Evolutionary conservation across 2,329 filamentous ascomycete species (phyloP).

Genomic region (Aspergillus tamarii): DNA sequence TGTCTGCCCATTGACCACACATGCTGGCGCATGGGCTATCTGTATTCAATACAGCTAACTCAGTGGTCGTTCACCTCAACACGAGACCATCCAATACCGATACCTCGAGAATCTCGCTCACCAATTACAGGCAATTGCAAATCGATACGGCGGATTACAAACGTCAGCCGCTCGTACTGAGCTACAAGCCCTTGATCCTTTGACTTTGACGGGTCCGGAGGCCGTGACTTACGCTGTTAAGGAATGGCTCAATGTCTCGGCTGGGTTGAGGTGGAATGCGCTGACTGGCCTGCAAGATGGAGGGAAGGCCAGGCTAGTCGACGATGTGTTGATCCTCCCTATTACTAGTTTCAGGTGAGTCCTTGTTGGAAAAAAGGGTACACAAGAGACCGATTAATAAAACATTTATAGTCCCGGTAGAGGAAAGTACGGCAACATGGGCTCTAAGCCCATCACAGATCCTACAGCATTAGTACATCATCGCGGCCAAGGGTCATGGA

Average conservation of each 20-base stretch:
- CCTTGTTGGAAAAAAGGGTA: background rate
- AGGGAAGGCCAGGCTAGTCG: constrained; percentile 33
- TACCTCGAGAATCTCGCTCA: constrained; percentile 29
- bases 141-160: background rate
- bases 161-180: background rate
- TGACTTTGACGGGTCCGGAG: constrained; percentile 35
- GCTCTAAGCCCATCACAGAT: constrained; percentile 34
- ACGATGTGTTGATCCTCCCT: constrained; percentile 37
- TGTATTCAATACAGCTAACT: constrained; percentile 36
- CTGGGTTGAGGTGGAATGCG: constrained; percentile 35
- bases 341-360: constrained; percentile 40
- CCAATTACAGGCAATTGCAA: constrained; percentile 1
- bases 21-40: constrained; percentile 42
- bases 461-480: constrained; percentile 33
- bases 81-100: constrained; percentile 30
- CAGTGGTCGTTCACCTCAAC: constrained; percentile 37
- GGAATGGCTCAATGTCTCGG: constrained; percentile 25
- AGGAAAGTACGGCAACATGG: constrained; percentile 35
- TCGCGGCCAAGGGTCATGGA: constrained; percentile 37
- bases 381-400: background rate
- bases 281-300: constrained; percentile 34
- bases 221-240: constrained; percentile 33
- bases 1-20: constrained; percentile 26
- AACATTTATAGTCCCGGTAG: constrained; percentile 27
- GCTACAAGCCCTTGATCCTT: constrained; percentile 29